A percentile compares a stretch with the other conserved stretches of the same genome.
These are phyloP conservation scores for Cladosporium sphaerospermum DNA, from an alignment of 2,329 filamentous ascomycete species.

Conservation along the genomic window DNA sequence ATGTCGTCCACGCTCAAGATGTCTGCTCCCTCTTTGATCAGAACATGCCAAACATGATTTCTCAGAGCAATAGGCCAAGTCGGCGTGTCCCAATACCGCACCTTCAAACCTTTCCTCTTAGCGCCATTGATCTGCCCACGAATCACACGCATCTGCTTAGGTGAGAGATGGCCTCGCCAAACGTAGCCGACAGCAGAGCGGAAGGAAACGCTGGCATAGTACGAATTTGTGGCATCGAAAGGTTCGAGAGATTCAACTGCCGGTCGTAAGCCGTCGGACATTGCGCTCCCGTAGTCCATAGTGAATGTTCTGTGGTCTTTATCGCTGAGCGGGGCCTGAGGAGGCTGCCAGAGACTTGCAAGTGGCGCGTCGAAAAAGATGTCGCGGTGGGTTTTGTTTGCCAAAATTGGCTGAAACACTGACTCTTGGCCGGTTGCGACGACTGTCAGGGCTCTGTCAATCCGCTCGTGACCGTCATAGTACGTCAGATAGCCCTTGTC, in stretches of 20 bases:
- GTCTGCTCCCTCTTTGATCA: constrained; percentile 50
- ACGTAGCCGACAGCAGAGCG: constrained; percentile 42
- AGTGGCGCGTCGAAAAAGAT: constrained; percentile 59
- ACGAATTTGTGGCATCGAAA: constrained; percentile 54
- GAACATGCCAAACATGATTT: constrained; percentile 50
- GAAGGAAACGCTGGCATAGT: constrained; percentile 62
- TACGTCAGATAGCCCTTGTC: constrained; percentile 46
- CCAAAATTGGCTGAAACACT: constrained; percentile 50
- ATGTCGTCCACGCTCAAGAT: constrained; percentile 55
- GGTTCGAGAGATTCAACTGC: constrained; percentile 33
- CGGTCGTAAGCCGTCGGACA: constrained; percentile 22
- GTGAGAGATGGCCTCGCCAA: constrained; percentile 43
- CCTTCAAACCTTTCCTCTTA: constrained; percentile 47
- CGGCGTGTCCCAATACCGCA: constrained; percentile 52
- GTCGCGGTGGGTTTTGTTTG: constrained; percentile 51
- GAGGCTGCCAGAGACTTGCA: constrained; percentile 34
- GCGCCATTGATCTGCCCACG: constrained; percentile 48
- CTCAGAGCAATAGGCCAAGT: constrained; percentile 49
- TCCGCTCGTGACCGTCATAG: constrained; percentile 46
- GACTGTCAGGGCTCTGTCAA: constrained; percentile 57
- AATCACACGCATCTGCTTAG: constrained; percentile 41
- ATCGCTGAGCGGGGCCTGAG: constrained; percentile 7
- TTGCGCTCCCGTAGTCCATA: constrained; percentile 17
- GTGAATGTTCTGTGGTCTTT: not conserved
- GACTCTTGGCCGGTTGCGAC: constrained; percentile 59